Conservation (phyloP, 1,139 yeast species). For the Lodderomyces parapsilosis region DNA sequence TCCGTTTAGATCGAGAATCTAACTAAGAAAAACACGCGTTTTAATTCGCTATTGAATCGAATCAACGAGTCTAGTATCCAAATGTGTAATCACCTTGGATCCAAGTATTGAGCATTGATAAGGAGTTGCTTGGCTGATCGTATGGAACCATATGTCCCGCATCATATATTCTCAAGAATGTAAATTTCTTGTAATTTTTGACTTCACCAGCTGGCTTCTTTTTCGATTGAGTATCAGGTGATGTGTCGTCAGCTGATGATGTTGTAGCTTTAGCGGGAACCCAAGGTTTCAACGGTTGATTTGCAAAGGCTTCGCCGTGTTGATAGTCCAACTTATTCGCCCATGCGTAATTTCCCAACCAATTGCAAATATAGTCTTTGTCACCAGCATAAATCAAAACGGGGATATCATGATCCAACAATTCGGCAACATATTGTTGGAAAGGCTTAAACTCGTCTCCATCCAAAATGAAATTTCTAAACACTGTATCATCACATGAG, state of each 20-base stretch:
- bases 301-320: conserved; percentile 50
- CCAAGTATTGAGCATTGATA: conserved; percentile 50
- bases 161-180: conserved; percentile 46
- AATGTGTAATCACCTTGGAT: conserved; percentile 32
- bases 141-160: conserved; percentile 55
- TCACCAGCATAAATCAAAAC: conserved; percentile 82
- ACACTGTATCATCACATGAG: conserved; percentile 82
- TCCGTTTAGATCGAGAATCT: too few species aligned
- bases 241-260: not conserved
- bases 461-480: conserved; percentile 64
- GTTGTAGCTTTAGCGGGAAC: conserved; percentile 16
- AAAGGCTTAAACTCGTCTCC: conserved; percentile 85
- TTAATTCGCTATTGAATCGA: too few species aligned
- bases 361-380: conserved; percentile 81
- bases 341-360: conserved; percentile 87
- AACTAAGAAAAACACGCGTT: too few species aligned
- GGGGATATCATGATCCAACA: conserved; percentile 60
- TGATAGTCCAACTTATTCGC: conserved; percentile 67
- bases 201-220: conserved; percentile 41
- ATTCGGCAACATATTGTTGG: conserved; percentile 62
- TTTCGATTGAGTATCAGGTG: conserved; percentile 19
- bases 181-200: conserved; percentile 43
- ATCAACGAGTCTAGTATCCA: conserved; percentile 9
- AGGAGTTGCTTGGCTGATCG: conserved; percentile 46
- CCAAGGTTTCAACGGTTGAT: conserved; percentile 43